Base-by-base conservation (phyloP, 805 yeast species). In the Candida koratica region DNA sequence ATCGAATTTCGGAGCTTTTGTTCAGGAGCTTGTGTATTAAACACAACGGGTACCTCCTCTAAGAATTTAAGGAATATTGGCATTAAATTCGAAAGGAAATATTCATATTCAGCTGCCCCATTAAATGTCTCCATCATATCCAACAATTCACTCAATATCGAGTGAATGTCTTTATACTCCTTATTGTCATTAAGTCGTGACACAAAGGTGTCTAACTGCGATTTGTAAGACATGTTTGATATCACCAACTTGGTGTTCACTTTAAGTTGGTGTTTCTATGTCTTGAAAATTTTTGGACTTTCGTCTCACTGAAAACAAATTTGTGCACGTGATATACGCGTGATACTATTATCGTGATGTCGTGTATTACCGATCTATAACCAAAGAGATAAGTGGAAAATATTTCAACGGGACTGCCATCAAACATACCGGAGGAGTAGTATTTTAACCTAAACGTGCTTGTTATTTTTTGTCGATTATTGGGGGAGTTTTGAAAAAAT, bases 121-220 rank as follows among this genome's bases (percentile, higher is more conserved):
- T 82, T 82, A 58, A 84, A 83, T 2, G 87, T 74, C 53, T 90
- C 97, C 27, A 88, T 72, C 56, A 87, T 76, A 58, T 90, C 97
- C 42, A 93, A 74, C 29, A 90, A 66, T 57, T 90, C 97, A 4
- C 88, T 78, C 27, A 87, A 73, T 6, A 79, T 75, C 1, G 88
- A 67, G 44, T 84, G 82, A 46, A 79, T 79, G 8, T 75, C 63
- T 43, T 75, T 73, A 45, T 70, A 69, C 53, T 81, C 89, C 32
- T 65, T 58, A 32, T 58, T 58, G 32, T 71, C 79, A 39, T 72
- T 78, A 39, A 85, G 73, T 51, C 83, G 70, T 38, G 76, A 58
- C 41, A 78, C 85, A 58, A 84, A 79, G 33, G 77, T 69, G 51
- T 81, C 89, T 32, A 84, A 69, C 55, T 81, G 88, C 15, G 67